Conservation (phyloP, 495 filamentous ascomycete species). For the Lasiosphaeria hispida region DNA sequence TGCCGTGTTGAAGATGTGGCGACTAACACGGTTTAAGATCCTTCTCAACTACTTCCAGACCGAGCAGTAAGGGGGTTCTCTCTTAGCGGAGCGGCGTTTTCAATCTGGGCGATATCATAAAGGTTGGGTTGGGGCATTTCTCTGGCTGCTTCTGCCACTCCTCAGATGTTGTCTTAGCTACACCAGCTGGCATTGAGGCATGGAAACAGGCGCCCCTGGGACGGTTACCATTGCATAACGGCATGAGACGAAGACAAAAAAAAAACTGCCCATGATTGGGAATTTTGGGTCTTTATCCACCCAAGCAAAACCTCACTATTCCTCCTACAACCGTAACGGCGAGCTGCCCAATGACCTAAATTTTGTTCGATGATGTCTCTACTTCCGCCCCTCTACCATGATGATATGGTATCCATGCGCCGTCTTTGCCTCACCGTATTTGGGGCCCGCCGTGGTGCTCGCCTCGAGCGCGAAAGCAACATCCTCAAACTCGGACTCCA, state of each 20-base stretch:
- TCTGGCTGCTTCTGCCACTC: constrained; percentile 25
- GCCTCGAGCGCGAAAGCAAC: constrained; percentile 75
- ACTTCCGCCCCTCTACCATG: constrained; percentile 62
- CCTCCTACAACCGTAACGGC: background rate
- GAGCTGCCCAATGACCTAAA: background rate
- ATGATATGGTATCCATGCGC: constrained; percentile 89
- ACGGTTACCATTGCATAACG: constrained; percentile 30
- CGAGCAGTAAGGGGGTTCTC: constrained; percentile 49
- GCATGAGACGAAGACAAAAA: constrained; percentile 33
- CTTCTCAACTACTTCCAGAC: constrained; percentile 99
- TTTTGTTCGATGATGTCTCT: background rate
- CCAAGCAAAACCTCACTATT: background rate
- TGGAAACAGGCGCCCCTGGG: constrained; percentile 22
- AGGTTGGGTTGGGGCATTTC: constrained; percentile 27
- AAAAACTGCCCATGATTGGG: constrained; percentile 13
- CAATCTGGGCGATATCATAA: constrained; percentile 29
- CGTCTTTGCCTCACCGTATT: constrained; percentile 78
- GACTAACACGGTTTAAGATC: constrained; percentile 52
- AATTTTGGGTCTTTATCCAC: background rate
- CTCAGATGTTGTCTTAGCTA: constrained; percentile 37
- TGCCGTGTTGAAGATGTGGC: background rate
- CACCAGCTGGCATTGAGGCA: constrained; percentile 36
- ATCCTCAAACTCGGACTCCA: constrained; percentile 76
- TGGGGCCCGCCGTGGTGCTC: constrained; percentile 72
- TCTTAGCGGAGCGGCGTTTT: constrained; percentile 14